Conservation (phyloP, 1,139 yeast species). For the Pichia norvegensis region DNA sequence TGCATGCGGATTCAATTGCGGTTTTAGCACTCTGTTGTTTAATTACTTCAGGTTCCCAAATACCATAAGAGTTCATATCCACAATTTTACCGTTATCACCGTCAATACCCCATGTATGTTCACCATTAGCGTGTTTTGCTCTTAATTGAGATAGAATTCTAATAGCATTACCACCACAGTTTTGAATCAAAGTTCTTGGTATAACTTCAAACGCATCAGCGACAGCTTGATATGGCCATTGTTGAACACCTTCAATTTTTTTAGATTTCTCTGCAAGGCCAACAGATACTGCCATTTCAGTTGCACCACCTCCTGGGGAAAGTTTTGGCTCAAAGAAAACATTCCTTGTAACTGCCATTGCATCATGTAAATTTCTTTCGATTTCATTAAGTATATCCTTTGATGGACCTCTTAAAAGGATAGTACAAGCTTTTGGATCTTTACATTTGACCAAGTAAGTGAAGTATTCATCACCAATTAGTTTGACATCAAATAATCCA, state of each 20-base stretch:
- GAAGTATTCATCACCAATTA: conserved; percentile 96
- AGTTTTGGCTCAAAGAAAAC: conserved; percentile 91
- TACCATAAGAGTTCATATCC: conserved; percentile 92
- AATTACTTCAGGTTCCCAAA: conserved; percentile 98
- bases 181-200: conserved; percentile 93
- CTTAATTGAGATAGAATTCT: conserved; percentile 82
- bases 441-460: conserved; percentile 75
- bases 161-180: conserved; percentile 96
- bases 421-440: conserved; percentile 89
- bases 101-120: conserved; percentile 80
- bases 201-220: conserved; percentile 98
- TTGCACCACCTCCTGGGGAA: conserved; percentile 99
- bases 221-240: conserved; percentile 98
- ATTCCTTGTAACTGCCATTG: conserved; percentile 96
- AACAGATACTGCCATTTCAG: conserved; percentile 97
- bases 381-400: conserved; percentile 94
- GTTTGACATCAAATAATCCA: conserved; percentile 86
- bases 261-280: conserved; percentile 85
- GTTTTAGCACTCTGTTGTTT: conserved; percentile 96
- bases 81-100: conserved; percentile 93
- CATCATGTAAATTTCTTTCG: conserved; percentile 96
- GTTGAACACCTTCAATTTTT: conserved; percentile 87
- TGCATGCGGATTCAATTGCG: conserved; percentile 93
- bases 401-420: conserved; percentile 89
- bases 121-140: conserved; percentile 93